Evolutionary conservation across 768 basidiomycete species (phyloP).

Genomic region (Suillus subalutaceus): DNA sequence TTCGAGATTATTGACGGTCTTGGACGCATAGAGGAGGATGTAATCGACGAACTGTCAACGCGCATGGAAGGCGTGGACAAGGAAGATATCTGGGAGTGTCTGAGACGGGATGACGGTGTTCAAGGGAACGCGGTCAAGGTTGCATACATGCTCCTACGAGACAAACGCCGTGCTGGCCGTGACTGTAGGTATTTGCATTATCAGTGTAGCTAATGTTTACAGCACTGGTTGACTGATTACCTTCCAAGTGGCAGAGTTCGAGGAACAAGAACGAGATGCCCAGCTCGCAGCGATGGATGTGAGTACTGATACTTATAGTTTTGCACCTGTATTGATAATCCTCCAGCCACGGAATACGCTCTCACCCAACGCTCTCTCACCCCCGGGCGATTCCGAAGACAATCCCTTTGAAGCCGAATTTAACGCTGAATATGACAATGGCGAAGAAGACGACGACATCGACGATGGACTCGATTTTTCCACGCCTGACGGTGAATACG

Average conservation of each 20-base stretch:
- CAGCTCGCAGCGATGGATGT: conserved; percentile 82
- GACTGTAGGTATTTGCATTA: conserved; percentile 64
- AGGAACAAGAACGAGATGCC: conserved; percentile 86
- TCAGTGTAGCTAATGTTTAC: conserved; percentile 3
- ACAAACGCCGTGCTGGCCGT: conserved; percentile 81
- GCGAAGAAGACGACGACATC: conserved; percentile 53
- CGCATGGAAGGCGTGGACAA: conserved; percentile 75
- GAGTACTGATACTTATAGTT: conserved; percentile 39
- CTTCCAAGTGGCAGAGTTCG: conserved; percentile 66
- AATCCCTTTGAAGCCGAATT: conserved; percentile 86
- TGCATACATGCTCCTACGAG: conserved; percentile 90
- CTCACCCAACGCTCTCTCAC: conserved; percentile 70
- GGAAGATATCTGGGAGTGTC: conserved; percentile 86
- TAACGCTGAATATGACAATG: conserved; percentile 39
- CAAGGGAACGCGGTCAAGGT: conserved; percentile 95
- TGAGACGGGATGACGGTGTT: conserved; percentile 80
- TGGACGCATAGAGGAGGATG: conserved; percentile 89
- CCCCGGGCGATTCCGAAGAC: conserved; percentile 64
- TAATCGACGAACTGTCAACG: conserved; percentile 78
- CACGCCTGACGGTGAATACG: conserved; percentile 42
- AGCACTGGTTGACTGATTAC: conserved; percentile 19
- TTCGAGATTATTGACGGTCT: conserved; percentile 90
- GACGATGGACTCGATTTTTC: conserved; percentile 56
- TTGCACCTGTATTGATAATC: conserved; percentile 12
- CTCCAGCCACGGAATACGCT: conserved; percentile 69